Evolutionary conservation across 768 basidiomycete genomes (phyloP), one percentile per base, ranked within the genome.

Genomic region (Leccinum subgranulosum): DNA sequence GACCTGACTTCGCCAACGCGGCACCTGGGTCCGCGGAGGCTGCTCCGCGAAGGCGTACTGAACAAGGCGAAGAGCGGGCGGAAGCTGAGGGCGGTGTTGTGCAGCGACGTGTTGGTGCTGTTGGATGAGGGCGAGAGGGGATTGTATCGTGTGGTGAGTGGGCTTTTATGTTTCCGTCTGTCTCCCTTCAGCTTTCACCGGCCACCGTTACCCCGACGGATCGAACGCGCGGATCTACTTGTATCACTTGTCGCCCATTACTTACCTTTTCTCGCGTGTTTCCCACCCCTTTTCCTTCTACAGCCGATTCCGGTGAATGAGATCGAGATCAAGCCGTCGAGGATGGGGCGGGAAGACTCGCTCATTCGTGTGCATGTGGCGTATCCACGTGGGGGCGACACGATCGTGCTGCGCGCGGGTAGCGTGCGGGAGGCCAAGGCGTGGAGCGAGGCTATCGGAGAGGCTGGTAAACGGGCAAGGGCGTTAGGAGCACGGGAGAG

Each of bases 1-100:
- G 94, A 98, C 69, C 75, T 98, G n/a, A 94, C 92, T 0, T 91
- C 88, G 1, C 88, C 92, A 0, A 98, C 96, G 6, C 84, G 91
- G 0, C 79, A 86, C 58, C 85, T 95, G 77, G 96, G 94, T 1
- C 74, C 81, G n/a, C 80, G 96, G 17, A 81, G 78, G 64, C 78
- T 99, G 10, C 58, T 97, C 31, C 90, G 85, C 60, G 90, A 98
- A 67, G 94, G 94, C 0, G 58, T 78, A 3, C 69, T 97, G 11
- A 74, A 77, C 62, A 98, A 98, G 70, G 80, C 89, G 1, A 94
- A 91, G 75, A 94, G 92, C 58, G 87, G 91, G 4, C 77, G 89
- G 51, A 90, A 84, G 68, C 72, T 98, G 47, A 80, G 85, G 41
- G 83, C 80, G 6, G 86, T 94, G 72, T 72, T 98, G 60, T 98